Evolutionary conservation across 768 basidiomycete genomes (phyloP).

Genomic region (Leccinum broughii): DNA sequence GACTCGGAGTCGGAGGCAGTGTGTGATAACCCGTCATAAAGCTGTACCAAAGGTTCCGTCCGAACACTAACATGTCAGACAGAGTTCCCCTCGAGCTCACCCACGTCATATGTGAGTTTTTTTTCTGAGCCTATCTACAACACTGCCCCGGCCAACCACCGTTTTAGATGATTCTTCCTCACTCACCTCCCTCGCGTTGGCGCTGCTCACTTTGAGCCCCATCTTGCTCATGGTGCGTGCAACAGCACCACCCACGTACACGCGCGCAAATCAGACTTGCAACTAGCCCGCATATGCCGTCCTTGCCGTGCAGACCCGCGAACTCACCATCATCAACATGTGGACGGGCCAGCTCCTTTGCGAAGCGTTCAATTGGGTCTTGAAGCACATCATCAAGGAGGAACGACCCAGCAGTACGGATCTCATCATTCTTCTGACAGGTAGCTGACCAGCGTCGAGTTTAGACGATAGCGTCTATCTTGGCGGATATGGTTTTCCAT

Average conservation of each 20-base stretch:
- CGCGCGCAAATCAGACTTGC: slow-evolving; percentile 7
- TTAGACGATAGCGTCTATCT: slow-evolving; percentile 24
- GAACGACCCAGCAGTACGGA: slow-evolving; percentile 64
- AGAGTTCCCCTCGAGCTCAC: slow-evolving; percentile 61
- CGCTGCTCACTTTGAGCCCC: slow-evolving; percentile 66
- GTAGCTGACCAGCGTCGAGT: slow-evolving; percentile 4
- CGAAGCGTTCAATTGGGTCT: slow-evolving; percentile 65
- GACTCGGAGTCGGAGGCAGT: not conserved
- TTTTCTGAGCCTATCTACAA: not conserved
- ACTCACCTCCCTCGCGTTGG: slow-evolving; percentile 53
- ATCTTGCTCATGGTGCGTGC: slow-evolving; percentile 67
- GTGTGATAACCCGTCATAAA: not conserved
- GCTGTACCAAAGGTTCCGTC: not conserved
- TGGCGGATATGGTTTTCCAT: slow-evolving; percentile 83
- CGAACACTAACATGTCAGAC: slow-evolving; percentile 6
- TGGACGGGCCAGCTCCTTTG: slow-evolving; percentile 77
- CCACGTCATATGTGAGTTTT: slow-evolving; percentile 59
- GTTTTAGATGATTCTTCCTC: slow-evolving; percentile 64
- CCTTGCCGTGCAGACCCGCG: slow-evolving; percentile 72
- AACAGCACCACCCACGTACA: not conserved
- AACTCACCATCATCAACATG: slow-evolving; percentile 79
- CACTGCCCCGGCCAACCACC: slow-evolving; percentile 3
- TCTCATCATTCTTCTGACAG: not conserved
- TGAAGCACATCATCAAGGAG: slow-evolving; percentile 69
- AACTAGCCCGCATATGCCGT: slow-evolving; percentile 76